Conservation (phyloP, 768 basidiomycete species). For the Xerocomus brunneocitrinus region DNA sequence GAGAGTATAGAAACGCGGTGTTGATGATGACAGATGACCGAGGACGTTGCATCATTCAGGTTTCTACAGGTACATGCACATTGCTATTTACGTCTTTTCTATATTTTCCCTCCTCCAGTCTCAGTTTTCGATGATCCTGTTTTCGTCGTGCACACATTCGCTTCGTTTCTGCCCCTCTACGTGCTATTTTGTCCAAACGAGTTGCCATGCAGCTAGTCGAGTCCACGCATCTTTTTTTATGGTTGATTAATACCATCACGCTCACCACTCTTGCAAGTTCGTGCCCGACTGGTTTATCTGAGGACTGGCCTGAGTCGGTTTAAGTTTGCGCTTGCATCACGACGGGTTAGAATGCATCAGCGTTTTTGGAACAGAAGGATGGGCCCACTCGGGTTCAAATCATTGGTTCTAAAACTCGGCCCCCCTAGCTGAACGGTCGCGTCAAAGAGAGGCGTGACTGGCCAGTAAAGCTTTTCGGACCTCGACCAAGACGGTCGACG, state of each 20-base stretch:
- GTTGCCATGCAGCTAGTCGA: not conserved
- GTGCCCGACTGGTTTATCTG: no score
- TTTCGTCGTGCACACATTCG: not conserved
- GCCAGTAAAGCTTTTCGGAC: no score
- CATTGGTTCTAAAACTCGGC: no score
- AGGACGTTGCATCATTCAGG: not conserved
- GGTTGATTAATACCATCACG: conserved; percentile 13
- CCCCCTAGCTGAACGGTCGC: no score
- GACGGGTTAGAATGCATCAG: no score
- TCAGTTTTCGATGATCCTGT: no score
- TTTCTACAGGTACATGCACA: not conserved
- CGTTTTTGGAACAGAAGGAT: no score
- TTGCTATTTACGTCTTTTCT: not conserved
- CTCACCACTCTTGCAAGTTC: conserved; percentile 10
- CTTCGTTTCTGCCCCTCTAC: not conserved
- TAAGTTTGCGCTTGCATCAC: no score
- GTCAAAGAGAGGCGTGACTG: no score
- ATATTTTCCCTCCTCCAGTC: not conserved
- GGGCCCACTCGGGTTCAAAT: no score
- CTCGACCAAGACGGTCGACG: no score
- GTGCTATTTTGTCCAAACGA: not conserved
- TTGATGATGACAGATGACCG: conserved; percentile 1
- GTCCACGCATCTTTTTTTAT: not conserved
- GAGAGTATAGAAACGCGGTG: conserved; percentile 14
- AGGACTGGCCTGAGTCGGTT: no score